These are phyloP conservation scores for Rhodotorula taiwanensis DNA, from an alignment of 768 basidiomycete species.

Conservation along the genomic window DNA sequence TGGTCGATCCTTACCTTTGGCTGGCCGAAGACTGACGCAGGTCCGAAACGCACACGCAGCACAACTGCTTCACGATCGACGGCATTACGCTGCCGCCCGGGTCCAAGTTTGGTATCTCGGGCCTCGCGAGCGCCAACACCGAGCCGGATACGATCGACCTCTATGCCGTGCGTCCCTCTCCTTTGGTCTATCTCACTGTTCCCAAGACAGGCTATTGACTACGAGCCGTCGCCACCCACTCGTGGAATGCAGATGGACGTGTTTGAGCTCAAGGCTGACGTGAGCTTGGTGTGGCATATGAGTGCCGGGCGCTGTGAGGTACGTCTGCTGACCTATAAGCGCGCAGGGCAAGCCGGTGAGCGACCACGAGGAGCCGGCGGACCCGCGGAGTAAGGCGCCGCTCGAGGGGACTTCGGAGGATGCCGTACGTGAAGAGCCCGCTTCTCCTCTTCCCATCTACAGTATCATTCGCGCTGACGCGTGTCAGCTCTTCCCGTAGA, in stretches of 20 bases:
- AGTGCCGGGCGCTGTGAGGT: too few relatives aligned
- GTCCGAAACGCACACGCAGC: neutral
- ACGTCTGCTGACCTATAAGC: neutral
- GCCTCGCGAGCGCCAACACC: constrained; percentile 37
- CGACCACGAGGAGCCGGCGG: neutral
- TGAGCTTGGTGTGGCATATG: neutral
- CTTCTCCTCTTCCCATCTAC: neutral
- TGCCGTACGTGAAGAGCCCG: neutral
- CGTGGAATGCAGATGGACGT: constrained; percentile 24
- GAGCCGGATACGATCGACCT: constrained; percentile 41
- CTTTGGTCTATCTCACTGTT: neutral
- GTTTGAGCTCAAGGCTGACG: constrained; percentile 9
- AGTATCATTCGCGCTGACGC: neutral
- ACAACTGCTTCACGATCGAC: constrained; percentile 40
- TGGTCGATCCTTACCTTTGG: neutral
- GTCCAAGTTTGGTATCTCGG: constrained; percentile 35
- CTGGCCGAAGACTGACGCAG: neutral
- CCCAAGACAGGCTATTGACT: neutral
- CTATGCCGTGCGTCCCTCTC: constrained; percentile 32
- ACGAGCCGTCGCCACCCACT: too few relatives aligned
- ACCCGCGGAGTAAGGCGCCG: neutral
- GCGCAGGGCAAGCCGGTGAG: neutral
- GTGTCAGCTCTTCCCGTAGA: neutral
- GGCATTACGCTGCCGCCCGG: constrained; percentile 29
- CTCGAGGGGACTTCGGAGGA: constrained; percentile 7